phyloP scores from a whole-genome alignment of 2,329 filamentous ascomycete species.

The Cladosporium oxysporum region DNA sequence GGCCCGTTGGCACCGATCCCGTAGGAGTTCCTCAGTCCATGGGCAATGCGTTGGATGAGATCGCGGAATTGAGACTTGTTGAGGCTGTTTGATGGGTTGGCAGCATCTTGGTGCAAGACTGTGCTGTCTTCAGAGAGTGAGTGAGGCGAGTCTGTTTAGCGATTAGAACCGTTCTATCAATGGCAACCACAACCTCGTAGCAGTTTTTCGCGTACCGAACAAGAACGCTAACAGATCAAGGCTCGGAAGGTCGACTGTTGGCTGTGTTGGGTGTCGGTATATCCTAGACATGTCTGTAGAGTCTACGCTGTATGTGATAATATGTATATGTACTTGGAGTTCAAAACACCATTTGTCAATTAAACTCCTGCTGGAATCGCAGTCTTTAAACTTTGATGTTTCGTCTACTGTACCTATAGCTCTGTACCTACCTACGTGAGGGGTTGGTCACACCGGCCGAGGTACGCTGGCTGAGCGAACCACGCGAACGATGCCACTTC shows the following conservation, averaged over 20 bases:
- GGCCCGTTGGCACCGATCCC: constrained; percentile 54
- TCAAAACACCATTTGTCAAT: neutral
- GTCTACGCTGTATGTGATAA: neutral
- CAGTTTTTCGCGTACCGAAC: constrained; percentile 37
- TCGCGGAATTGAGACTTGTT: constrained; percentile 54
- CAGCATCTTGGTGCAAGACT: constrained; percentile 59
- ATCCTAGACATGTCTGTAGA: constrained; percentile 21
- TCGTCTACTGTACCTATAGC: neutral
- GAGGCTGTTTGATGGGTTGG: constrained; percentile 54
- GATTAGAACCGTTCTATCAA: neutral
- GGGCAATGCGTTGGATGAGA: constrained; percentile 55
- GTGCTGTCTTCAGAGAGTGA: constrained; percentile 49
- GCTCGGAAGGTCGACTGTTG: constrained; percentile 34
- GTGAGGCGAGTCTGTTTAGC: constrained; percentile 29
- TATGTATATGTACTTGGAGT: neutral
- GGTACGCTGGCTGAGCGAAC: neutral
- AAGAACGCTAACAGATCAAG: constrained; percentile 45
- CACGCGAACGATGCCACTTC: neutral
- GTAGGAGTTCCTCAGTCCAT: constrained; percentile 57
- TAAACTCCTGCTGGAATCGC: too few relatives aligned
- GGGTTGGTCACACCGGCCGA: constrained; percentile 7
- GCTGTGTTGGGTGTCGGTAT: constrained; percentile 30
- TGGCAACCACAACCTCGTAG: constrained; percentile 26
- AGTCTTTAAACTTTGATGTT: neutral
- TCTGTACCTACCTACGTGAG: neutral